Evolutionary conservation across 1,139 yeast species (phyloP), one percentile per base, ranked within the genome.

Genomic region (Candida pseudoviswanathii): DNA sequence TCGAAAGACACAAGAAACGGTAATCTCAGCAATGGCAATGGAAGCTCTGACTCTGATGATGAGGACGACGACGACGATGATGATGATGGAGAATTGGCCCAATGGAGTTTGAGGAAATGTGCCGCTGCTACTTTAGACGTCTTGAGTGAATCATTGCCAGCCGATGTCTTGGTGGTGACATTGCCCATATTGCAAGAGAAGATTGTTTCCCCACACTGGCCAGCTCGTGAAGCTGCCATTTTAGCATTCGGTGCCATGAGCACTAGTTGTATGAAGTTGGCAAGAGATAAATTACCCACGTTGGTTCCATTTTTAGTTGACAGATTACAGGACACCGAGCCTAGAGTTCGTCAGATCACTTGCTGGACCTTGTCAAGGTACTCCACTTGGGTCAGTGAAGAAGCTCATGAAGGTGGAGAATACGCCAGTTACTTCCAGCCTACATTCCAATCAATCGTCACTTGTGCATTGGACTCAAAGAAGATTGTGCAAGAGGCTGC

Each of bases 401-500:
- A 86, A 61, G 86, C 86, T 1, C 74, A 72, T 49, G 76, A 71
- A 40, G 85, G 85, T 32, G 88, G 86, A 3, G 70, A 78, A 26
- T 86, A 83, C 62, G 78, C 90, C 16, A 80, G 75, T 57, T 86
- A 86, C 60, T 86, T 89, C 63, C 75, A 80, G 50, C 95, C 96
- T 3, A 89, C 95, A 0, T 77, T 94, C 55, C 85, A 87, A 60
- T 82, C 96, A 1, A 78, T 92, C 45, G 77, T 94, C 61, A 72
- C 69, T 46, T 86, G 95, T 66, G 84, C 89, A 32, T 72, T 90
- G 57, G 98, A 94, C 66, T 77, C 75, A 50, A 90, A 90, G 70
- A 92, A 92, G 63, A 89, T 88, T 53, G 99, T 94, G 11, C 99
- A 94, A 70, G 96, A 91, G 62, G 87, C 96, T 46, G 97, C 96